Evolutionary conservation across 148 eudicot species (phyloP), one percentile per base, ranked within the genome.

Genomic region (Gaultheria prostrata): DNA sequence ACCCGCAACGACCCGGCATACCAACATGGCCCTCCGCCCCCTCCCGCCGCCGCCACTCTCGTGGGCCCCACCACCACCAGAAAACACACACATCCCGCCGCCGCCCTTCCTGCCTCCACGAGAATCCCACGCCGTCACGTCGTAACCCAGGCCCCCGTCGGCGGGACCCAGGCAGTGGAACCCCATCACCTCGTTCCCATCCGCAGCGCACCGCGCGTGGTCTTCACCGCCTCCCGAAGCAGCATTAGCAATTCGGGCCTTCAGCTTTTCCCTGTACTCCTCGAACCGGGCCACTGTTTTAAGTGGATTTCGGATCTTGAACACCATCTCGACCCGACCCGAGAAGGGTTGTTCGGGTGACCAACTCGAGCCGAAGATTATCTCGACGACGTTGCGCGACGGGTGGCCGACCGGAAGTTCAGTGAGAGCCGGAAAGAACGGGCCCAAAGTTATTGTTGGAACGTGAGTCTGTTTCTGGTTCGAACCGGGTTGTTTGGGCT

Each of bases 151-250:
- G 71, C 85, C 90, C 35, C 77, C 82, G 33, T 76, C 14, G 0
- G 93, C 86, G 39, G 92, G 88, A 0, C 98, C 98, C 33, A 93
- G 79, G 82, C 94, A 93, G 33, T 90, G 93, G 45, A 96, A 96
- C 85, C 97, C 78, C 99, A 96, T 96, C 85, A 96, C 95, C 89
- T 96, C 99, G 32, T 96, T 96, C 77, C 99, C 99, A 77, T 96
- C 99, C 45, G 97, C 99, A 20, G 87, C 90, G 77, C 99, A 96
- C 69, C 99, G 91, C 48, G 92, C 89, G 85, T 86, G 87, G 87
- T 91, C 93, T 26, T 85, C 93, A 43, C 35, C 74, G 80, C 77
- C 61, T 0, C 81, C 89, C 11, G 85, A 76, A 13, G 85, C 85
- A 67, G 89, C 91, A n/a, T n/a, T n/a, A 78, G 43, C 4, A 39